Evolutionary conservation across 2,329 filamentous ascomycete genomes (phyloP).

Genomic region (Colletotrichum tamarilloi): DNA sequence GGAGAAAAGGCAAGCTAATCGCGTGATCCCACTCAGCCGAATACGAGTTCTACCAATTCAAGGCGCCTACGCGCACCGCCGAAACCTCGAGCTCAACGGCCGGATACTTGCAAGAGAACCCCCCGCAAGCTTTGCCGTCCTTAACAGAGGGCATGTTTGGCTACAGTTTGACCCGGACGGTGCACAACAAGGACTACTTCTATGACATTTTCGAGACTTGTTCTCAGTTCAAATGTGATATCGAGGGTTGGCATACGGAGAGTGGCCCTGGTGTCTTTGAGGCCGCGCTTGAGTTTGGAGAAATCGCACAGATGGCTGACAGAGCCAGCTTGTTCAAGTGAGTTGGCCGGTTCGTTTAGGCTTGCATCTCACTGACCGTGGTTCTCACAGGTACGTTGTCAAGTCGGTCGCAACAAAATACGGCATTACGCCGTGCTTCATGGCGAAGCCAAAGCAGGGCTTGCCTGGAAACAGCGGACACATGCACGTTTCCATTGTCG

Average conservation of each 20-base stretch:
- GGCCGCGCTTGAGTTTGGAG: conserved; percentile 90
- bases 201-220: conserved; percentile 88
- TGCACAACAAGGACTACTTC: conserved; percentile 93
- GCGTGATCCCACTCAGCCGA: conserved; percentile 70
- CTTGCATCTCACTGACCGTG: not conserved
- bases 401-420: conserved; percentile 89
- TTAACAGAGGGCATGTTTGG: conserved; percentile 96
- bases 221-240: conserved; percentile 79
- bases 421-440: conserved; percentile 96
- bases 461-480: conserved; percentile 96
- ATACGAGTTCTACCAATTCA: conserved; percentile 96
- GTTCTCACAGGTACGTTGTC: conserved; percentile 74
- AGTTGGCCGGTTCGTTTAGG: conserved; percentile 37
- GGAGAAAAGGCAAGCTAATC: conserved; percentile 1
- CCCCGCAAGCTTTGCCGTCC: conserved; percentile 77
- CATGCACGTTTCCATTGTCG: conserved; percentile 91
- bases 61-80: conserved; percentile 67
- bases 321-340: conserved; percentile 91
- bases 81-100: conserved; percentile 76
- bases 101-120: conserved; percentile 78
- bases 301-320: conserved; percentile 91
- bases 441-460: conserved; percentile 95
- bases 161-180: conserved; percentile 87
- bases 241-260: conserved; percentile 97
- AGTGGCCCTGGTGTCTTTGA: conserved; percentile 95